Percentiles rank a stretch among this genome's conserved stretches.
phyloP scores from a whole-genome alignment of 495 filamentous ascomycete species.

The Aspergillus olivimuriae region DNA sequence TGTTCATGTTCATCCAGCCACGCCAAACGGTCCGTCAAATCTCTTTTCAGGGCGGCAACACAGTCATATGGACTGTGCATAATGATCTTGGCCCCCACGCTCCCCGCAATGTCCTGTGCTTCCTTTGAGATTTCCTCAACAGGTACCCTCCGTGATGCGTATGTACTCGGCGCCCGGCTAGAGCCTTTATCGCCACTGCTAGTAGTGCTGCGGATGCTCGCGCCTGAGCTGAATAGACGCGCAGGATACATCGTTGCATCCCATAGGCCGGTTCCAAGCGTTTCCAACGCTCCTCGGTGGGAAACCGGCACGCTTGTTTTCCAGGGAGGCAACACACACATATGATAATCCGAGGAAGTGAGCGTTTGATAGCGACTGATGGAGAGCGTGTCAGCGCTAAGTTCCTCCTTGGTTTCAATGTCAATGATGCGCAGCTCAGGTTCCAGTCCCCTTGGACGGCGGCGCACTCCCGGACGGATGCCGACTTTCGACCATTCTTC shows the following conservation, averaged over 20 bases:
- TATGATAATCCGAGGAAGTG: slow-evolving; percentile 87
- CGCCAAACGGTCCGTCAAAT: slow-evolving; percentile 71
- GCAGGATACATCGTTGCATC: slow-evolving; percentile 81
- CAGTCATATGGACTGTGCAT: slow-evolving; percentile 96
- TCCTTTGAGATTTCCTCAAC: slow-evolving; percentile 31
- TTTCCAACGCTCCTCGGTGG: slow-evolving; percentile 63
- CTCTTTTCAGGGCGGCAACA: slow-evolving; percentile 76
- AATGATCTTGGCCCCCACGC: slow-evolving; percentile 83
- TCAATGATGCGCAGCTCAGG: slow-evolving; percentile 91
- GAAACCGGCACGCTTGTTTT: slow-evolving; percentile 51
- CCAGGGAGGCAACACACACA: slow-evolving; percentile 73
- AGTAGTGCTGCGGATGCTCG: slow-evolving; percentile 69
- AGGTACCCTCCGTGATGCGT: slow-evolving; percentile 30
- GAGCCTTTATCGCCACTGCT: slow-evolving; percentile 53
- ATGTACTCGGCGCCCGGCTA: slow-evolving; percentile 35
- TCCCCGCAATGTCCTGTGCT: slow-evolving; percentile 39
- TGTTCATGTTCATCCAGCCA: slow-evolving; percentile 76
- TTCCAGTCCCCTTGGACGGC: slow-evolving; percentile 66
- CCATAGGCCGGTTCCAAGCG: slow-evolving; percentile 57
- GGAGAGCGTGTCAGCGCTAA: slow-evolving; percentile 73
- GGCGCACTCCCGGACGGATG: slow-evolving; percentile 45
- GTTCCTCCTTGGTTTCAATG: slow-evolving; percentile 69
- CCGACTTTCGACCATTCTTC: slow-evolving; percentile 15
- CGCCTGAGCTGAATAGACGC: slow-evolving; percentile 77
- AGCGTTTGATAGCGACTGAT: slow-evolving; percentile 80